Base-by-base conservation (phyloP, 345 rosid species). In the Arabidopsis arenosa region DNA sequence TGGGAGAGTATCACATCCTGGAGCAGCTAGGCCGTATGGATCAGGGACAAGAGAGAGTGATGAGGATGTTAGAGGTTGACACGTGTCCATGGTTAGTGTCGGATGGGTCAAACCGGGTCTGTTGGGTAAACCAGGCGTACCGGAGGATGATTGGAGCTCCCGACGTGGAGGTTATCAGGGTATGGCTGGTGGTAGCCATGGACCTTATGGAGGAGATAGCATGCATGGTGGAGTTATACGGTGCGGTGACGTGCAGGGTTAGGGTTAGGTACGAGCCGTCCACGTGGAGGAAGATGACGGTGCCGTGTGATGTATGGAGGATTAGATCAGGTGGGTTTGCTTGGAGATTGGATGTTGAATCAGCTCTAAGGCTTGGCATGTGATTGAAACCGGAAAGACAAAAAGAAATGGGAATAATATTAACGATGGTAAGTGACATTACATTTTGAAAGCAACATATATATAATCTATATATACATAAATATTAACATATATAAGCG, bases 221-320 rank as follows among this genome's bases (percentile, higher is more conserved):
- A 9, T 78, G 64, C 78, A 58, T 80, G 37, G 70, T 72, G 49
- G 58, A 63, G 43, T 36, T 75, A 63, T 77, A 69, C 49, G 58
- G 81, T 26, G 84, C 79, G 47, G 87, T 90, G 36, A 80, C 91
- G 54, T 90, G 97, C 57, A 83, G 80, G 80, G 96, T 85, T 51
- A 87, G 83, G 76, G 59, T 90, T 21, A 75, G 81, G 78, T 77
- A 82, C 17, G 65, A 66, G 32, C 12, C 36, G 59, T 61, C 66
- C 78, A 72, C 87, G 76, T 85, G 86, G 85, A 81, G 66, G 80
- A 79, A 78, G 11, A 76, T 67, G 80, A 72, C 81, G 71, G 81
- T 86, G 47, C 90, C 90, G 0, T 89, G 97, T 79, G 97, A 91
- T 62, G 91, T 86, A 15, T 86, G 92, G 91, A 78, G 84, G 76